These are phyloP conservation scores for Orbilia ellipsospora DNA, from an alignment of 2,329 filamentous ascomycete species.

Conservation along the genomic window DNA sequence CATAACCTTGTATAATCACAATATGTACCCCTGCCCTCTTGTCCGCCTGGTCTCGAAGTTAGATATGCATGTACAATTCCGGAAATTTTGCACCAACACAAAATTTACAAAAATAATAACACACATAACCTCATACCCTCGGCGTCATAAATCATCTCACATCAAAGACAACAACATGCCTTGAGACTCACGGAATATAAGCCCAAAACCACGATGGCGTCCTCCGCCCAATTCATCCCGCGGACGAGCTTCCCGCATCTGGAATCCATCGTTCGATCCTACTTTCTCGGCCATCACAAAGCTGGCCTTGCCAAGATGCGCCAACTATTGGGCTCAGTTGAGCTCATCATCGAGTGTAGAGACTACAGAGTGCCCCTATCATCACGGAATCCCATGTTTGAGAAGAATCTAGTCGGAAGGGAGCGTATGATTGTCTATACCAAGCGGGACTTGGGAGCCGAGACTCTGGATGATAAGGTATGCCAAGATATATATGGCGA, in stretches of 20 bases:
- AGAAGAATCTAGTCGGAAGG: slow-evolving; percentile 77
- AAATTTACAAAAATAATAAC: too few relatives aligned
- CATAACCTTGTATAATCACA: too few relatives aligned
- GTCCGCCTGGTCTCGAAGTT: too few relatives aligned
- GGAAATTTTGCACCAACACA: too few relatives aligned
- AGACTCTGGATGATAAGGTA: slow-evolving; percentile 60
- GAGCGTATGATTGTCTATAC: slow-evolving; percentile 89
- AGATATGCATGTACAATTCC: too few relatives aligned
- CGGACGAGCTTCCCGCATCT: slow-evolving; percentile 78
- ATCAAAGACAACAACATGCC: too few relatives aligned
- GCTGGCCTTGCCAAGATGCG: slow-evolving; percentile 85
- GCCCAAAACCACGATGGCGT: slow-evolving; percentile 28
- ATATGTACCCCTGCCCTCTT: too few relatives aligned
- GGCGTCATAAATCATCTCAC: too few relatives aligned
- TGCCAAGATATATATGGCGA: too few relatives aligned
- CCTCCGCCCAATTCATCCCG: slow-evolving; percentile 72
- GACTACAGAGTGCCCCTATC: slow-evolving; percentile 91
- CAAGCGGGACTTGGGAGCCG: slow-evolving; percentile 78
- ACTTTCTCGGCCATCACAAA: slow-evolving; percentile 93
- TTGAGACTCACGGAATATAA: too few relatives aligned
- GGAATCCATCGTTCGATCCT: slow-evolving; percentile 82
- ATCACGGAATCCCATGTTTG: slow-evolving; percentile 89
- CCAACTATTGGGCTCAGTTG: slow-evolving; percentile 79
- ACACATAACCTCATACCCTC: too few relatives aligned
- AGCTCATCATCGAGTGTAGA: slow-evolving; percentile 91